Percentiles rank a stretch among this genome's conserved stretches.
Conservation (phyloP, 2,329 filamentous ascomycete species). For the Shiraia sp. region DNA sequence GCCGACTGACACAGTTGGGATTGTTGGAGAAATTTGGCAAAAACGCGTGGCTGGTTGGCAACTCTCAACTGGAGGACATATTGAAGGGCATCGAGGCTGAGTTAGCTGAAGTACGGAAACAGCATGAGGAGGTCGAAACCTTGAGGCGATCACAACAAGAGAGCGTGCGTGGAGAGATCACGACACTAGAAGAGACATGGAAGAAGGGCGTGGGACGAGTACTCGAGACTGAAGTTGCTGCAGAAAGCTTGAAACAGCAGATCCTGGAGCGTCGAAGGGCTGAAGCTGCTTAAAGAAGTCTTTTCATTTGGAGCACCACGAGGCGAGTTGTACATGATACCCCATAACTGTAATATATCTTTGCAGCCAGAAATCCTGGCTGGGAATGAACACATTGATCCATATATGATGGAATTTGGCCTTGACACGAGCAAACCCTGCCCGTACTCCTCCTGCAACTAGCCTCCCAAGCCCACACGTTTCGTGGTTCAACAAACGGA, state of each 20-base stretch:
- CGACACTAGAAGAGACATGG: constrained; percentile 77
- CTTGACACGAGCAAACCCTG: too few species aligned
- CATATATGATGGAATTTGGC: too few species aligned
- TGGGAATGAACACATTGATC: too few species aligned
- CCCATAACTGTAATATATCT: background rate
- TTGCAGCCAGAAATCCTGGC: too few species aligned
- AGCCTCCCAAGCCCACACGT: too few species aligned
- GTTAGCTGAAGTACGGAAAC: constrained; percentile 66
- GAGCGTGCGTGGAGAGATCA: constrained; percentile 72
- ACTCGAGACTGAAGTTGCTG: constrained; percentile 84
- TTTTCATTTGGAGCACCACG: background rate
- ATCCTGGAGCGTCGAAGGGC: constrained; percentile 42
- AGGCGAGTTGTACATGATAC: constrained; percentile 1
- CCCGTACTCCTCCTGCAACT: too few species aligned
- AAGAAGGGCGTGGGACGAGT: constrained; percentile 75
- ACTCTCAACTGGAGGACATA: constrained; percentile 76
- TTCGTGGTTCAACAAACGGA: too few species aligned
- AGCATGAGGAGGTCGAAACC: constrained; percentile 74
- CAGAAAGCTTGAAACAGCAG: constrained; percentile 64
- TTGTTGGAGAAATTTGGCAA: constrained; percentile 82
- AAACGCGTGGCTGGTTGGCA: constrained; percentile 89
- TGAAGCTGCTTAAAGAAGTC: constrained; percentile 31
- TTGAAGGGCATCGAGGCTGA: constrained; percentile 73
- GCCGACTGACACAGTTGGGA: constrained; percentile 63
- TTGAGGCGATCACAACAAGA: constrained; percentile 72